A percentile compares a stretch with the other conserved stretches of the same genome.
Evolutionary conservation across 1,284 basidiomycete genomes (phyloP).

Genomic region (Moesziomyces antarcticus): DNA sequence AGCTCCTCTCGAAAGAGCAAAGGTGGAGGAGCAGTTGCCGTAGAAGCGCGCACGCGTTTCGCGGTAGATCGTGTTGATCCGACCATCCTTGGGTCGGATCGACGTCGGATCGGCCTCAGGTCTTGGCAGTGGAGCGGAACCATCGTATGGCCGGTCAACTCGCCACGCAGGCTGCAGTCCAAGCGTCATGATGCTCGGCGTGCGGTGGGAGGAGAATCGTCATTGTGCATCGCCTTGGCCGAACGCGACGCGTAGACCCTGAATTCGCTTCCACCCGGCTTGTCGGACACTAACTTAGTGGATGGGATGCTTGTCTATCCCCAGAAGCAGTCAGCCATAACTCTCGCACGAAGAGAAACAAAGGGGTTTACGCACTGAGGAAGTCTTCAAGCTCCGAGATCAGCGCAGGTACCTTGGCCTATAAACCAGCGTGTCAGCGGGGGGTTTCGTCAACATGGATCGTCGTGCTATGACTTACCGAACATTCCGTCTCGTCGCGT

Average conservation of each 20-base stretch:
- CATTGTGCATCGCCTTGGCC: neutral
- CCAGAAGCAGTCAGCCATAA: too few species aligned
- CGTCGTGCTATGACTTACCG: constrained; percentile 11
- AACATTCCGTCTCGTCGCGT: constrained; percentile 15
- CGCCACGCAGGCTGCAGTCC: neutral
- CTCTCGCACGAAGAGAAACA: too few species aligned
- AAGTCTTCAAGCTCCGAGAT: constrained; percentile 8
- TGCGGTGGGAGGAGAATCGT: neutral
- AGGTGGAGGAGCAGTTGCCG: too few species aligned
- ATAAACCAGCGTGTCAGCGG: neutral
- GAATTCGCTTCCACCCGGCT: too few species aligned
- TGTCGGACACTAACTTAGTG: neutral
- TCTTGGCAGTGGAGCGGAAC: too few species aligned
- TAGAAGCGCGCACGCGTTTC: too few species aligned
- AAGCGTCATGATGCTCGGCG: neutral
- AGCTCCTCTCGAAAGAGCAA: too few species aligned
- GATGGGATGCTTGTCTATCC: neutral
- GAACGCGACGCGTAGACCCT: neutral
- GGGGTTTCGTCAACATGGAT: neutral
- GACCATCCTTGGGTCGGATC: too few species aligned
- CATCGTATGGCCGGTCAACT: too few species aligned
- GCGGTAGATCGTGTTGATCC: too few species aligned
- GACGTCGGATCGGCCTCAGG: too few species aligned
- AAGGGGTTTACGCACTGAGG: constrained; percentile 11
- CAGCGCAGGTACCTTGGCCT: constrained; percentile 15